Percentiles rank a stretch among this genome's conserved stretches.
phyloP scores from a whole-genome alignment of 179 eudicot species.

The Drosera spatulata region DNA sequence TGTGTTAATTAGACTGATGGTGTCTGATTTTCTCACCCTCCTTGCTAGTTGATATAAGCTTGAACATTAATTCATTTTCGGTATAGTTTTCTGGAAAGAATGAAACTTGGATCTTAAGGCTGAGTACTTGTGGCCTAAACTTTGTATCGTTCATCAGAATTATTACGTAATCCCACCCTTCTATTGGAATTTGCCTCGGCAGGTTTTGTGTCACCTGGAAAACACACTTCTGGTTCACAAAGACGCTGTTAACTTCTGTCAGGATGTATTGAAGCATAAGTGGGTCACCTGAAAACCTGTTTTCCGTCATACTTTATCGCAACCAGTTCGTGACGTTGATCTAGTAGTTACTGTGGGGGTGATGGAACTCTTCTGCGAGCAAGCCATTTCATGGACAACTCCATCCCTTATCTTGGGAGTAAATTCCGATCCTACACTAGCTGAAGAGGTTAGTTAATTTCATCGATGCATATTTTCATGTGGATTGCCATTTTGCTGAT shows the following conservation, averaged over 20 bases:
- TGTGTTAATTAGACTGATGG: too few species aligned
- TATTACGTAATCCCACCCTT: too few species aligned
- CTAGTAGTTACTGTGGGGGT: slow-evolving; percentile 82
- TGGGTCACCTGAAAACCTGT: slow-evolving; percentile 43
- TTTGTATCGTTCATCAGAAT: too few species aligned
- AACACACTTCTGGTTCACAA: slow-evolving; percentile 60
- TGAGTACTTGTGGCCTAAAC: too few species aligned
- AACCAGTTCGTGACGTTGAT: slow-evolving; percentile 66
- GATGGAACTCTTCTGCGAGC: slow-evolving; percentile 95
- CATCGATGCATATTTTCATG: too few species aligned
- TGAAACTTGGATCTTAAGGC: too few species aligned
- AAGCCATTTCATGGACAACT: slow-evolving; percentile 75
- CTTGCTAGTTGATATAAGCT: too few species aligned
- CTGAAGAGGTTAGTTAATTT: slow-evolving; percentile 47
- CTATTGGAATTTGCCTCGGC: slow-evolving; percentile 2
- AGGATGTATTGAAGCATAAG: slow-evolving; percentile 55
- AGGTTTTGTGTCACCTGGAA: slow-evolving; percentile 50
- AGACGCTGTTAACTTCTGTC: slow-evolving; percentile 60
- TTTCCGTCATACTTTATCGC: slow-evolving; percentile 38
- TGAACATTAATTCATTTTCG: too few species aligned
- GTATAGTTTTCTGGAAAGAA: too few species aligned
- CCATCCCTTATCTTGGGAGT: slow-evolving; percentile 77
- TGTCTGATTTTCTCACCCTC: too few species aligned
- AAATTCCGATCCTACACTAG: slow-evolving; percentile 85
- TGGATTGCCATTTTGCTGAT: too few species aligned